A percentile compares a stretch with the other conserved stretches of the same genome.
phyloP scores from a whole-genome alignment of 495 filamentous ascomycete genomes.

The Penicillium coprophilum region DNA sequence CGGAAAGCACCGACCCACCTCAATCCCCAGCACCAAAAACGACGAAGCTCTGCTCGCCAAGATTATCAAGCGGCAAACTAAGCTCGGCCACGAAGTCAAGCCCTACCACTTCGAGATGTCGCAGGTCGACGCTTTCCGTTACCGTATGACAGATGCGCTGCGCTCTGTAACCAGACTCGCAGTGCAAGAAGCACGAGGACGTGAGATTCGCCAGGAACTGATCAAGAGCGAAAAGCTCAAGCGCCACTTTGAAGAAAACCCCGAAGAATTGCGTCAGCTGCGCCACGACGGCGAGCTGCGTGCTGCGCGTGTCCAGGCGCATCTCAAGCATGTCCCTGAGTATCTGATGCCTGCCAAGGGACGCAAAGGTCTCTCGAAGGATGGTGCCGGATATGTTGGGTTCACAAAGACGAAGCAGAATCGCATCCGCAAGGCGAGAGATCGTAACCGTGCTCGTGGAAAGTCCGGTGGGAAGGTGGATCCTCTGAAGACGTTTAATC shows the following conservation, averaged over 20 bases:
- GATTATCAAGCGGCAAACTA: conserved; percentile 68
- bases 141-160: conserved; percentile 89
- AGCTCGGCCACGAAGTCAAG: conserved; percentile 73
- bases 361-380: conserved; percentile 60
- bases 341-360: conserved; percentile 86
- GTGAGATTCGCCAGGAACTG: conserved; percentile 84
- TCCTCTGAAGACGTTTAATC: conserved; percentile 87
- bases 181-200: conserved; percentile 82
- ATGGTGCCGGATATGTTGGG: conserved; percentile 69
- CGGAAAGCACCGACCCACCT: conserved; percentile 87
- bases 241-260: conserved; percentile 96
- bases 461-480: conserved; percentile 62
- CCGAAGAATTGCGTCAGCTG: conserved; percentile 78
- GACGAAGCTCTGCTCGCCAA: conserved; percentile 81
- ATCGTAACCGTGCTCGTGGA: conserved; percentile 55
- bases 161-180: conserved; percentile 78
- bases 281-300: conserved; percentile 88
- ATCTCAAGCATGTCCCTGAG: conserved; percentile 93
- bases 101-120: conserved; percentile 94
- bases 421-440: conserved; percentile 70
- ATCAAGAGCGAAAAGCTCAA: conserved; percentile 90
- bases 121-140: conserved; percentile 88
- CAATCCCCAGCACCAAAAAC: conserved; percentile 64
- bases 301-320: conserved; percentile 73
- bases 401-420: conserved; percentile 72